Conservation (phyloP, 1,284 basidiomycete species). For the Leccinum fallax region DNA sequence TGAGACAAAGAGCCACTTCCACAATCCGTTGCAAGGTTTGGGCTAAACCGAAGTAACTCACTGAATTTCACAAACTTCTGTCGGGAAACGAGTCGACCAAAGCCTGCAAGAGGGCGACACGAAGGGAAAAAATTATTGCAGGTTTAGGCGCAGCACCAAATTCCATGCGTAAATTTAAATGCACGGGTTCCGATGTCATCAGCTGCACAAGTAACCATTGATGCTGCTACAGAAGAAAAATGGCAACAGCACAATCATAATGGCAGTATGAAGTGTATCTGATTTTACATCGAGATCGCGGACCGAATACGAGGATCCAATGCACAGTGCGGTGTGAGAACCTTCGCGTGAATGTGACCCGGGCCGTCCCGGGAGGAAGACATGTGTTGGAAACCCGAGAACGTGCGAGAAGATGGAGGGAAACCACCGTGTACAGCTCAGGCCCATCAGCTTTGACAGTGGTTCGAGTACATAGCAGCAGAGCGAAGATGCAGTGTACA, state of each 20-base stretch:
- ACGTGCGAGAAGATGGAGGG: not conserved
- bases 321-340: not conserved
- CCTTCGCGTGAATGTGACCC: not conserved
- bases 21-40: not conserved
- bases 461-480: not conserved
- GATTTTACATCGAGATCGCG: not conserved
- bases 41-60: not conserved
- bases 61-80: not conserved
- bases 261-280: slow-evolving; percentile 2
- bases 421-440: not conserved
- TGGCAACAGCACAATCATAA: not conserved
- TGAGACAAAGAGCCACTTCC: not conserved
- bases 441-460: not conserved
- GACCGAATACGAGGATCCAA: not conserved
- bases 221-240: not conserved
- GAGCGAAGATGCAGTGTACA: not conserved
- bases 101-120: too few relatives aligned
- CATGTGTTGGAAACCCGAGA: not conserved
- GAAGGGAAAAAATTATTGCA: not conserved
- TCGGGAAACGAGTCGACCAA: too few relatives aligned
- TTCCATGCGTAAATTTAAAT: not conserved
- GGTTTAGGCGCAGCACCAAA: not conserved
- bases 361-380: not conserved
- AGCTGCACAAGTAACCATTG: not conserved
- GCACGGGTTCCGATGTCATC: not conserved